These are phyloP conservation scores for Iris macrosiphon DNA, from an alignment of 106 monocot species.

Conservation along the genomic window DNA sequence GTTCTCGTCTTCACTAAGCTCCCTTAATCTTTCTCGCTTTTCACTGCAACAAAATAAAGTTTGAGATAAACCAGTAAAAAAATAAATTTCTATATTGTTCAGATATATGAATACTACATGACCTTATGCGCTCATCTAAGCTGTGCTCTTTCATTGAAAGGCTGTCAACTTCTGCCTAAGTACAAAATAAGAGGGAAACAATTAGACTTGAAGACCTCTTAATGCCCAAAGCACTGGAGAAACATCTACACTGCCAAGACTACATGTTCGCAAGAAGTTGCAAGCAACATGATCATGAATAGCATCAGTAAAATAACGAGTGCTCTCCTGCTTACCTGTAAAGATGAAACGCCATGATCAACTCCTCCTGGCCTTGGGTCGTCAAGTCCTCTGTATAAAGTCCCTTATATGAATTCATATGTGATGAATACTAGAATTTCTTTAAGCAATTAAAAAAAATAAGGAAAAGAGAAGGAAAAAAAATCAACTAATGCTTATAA, in stretches of 20 bases:
- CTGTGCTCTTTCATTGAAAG: constrained; percentile 15
- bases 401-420: constrained; percentile 1
- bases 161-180: constrained; percentile 21
- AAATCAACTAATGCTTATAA: neutral
- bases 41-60: constrained; percentile 18
- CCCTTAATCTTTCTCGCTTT: constrained; percentile 26
- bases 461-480: neutral
- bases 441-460: neutral
- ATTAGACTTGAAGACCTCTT: neutral
- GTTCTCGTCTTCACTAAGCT: constrained; percentile 31
- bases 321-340: constrained; percentile 18
- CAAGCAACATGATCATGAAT: neutral
- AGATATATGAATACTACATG: neutral
- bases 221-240: neutral
- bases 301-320: neutral
- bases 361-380: constrained; percentile 12
- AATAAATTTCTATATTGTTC: neutral
- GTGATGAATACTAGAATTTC: neutral
- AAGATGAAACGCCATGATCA: constrained; percentile 22
- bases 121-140: constrained; percentile 34
- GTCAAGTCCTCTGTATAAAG: constrained; percentile 29
- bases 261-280: neutral
- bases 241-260: neutral
- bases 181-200: neutral
- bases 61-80: constrained; percentile 1